phyloP scores from a whole-genome alignment of 2,329 filamentous ascomycete species.

The Neofusicoccum parvum region DNA sequence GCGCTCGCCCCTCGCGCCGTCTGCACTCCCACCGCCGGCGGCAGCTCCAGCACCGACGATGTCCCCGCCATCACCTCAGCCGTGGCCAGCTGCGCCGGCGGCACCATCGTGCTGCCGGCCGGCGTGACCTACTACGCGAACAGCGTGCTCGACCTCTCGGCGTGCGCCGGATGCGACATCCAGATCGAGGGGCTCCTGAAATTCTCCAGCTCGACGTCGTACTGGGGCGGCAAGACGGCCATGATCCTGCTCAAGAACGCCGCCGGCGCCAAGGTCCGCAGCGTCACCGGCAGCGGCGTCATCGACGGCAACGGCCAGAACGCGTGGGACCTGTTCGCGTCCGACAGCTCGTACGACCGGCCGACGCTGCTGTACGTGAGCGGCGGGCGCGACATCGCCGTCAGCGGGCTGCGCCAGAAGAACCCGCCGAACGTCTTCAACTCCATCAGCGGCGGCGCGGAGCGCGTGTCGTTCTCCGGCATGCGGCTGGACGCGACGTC shows the following conservation, averaged over 20 bases:
- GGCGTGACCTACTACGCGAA: conserved; percentile 47
- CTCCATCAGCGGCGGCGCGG: conserved; percentile 40
- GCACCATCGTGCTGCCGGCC: conserved; percentile 49
- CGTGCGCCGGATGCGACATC: conserved; percentile 49
- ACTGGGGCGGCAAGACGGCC: conserved; percentile 46
- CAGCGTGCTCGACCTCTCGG: conserved; percentile 45
- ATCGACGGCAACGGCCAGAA: conserved; percentile 53
- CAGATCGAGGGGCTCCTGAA: conserved; percentile 50
- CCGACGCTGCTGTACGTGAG: conserved; percentile 48
- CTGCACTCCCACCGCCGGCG: conserved; percentile 38
- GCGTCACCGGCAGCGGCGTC: conserved; percentile 43
- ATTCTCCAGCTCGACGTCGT: conserved; percentile 41
- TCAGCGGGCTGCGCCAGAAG: conserved; percentile 42
- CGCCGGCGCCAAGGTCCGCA: conserved; percentile 43
- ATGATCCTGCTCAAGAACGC: conserved; percentile 46
- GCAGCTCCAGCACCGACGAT: conserved; percentile 42
- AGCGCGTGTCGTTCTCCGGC: conserved; percentile 39
- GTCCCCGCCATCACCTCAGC: conserved; percentile 48
- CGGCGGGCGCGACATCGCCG: conserved; percentile 40
- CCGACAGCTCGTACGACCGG: conserved; percentile 40
- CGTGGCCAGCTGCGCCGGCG: conserved; percentile 45
- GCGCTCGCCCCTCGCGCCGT: conserved; percentile 24
- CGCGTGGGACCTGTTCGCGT: conserved; percentile 45
- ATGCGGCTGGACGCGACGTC: conserved; percentile 45
- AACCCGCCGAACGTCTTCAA: conserved; percentile 52